Conservation (phyloP, 352 stramenopile species). For the Phytophthora megakarya region DNA sequence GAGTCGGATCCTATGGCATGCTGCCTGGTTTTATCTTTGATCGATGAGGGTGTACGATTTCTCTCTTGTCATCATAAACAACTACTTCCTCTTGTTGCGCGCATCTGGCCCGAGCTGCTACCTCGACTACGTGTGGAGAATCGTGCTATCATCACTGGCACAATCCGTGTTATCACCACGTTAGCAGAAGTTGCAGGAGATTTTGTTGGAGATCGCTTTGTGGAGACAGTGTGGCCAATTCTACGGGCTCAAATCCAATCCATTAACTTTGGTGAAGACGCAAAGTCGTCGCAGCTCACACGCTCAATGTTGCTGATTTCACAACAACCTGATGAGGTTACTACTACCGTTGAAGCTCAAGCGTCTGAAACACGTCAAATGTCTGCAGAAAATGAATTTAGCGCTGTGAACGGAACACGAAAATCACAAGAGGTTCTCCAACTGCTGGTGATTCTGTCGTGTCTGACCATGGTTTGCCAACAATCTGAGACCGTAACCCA, state of each 20-base stretch:
- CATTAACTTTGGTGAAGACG: conserved; percentile 40
- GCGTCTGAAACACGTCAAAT: neutral
- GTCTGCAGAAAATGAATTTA: conserved; percentile 16
- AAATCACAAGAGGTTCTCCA: conserved; percentile 64
- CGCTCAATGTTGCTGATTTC: conserved; percentile 72
- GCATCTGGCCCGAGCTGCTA: conserved; percentile 73
- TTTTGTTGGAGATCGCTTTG: conserved; percentile 82
- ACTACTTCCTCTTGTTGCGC: conserved; percentile 77
- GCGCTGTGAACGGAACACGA: conserved; percentile 33
- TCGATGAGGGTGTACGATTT: conserved; percentile 63
- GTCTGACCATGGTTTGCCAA: conserved; percentile 52
- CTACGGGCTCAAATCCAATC: conserved; percentile 48
- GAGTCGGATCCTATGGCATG: conserved; percentile 70
- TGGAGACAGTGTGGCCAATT: conserved; percentile 78
- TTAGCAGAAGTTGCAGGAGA: conserved; percentile 64
- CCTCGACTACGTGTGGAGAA: conserved; percentile 61
- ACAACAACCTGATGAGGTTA: conserved; percentile 5
- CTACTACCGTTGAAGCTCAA: neutral
- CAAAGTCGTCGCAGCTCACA: conserved; percentile 46
- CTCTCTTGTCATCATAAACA: conserved; percentile 49
- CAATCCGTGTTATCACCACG: conserved; percentile 56
- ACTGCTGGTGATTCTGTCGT: conserved; percentile 61
- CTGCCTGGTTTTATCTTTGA: conserved; percentile 76
- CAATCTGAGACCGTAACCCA: conserved; percentile 50
- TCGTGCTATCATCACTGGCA: conserved; percentile 64